Conservation (phyloP, 257 asterid species). For the Solanum sitiens region DNA sequence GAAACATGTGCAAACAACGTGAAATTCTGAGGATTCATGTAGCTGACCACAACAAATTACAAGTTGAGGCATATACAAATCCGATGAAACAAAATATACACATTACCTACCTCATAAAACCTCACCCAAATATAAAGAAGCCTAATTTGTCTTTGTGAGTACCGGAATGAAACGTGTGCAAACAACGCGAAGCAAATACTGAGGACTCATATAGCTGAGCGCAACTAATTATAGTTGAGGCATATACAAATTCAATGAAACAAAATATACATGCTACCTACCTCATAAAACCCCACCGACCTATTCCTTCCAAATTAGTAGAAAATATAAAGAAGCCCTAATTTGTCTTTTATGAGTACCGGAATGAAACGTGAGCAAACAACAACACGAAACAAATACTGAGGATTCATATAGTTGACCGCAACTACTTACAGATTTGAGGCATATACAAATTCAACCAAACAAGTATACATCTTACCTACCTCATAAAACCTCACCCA, state of each 20-base stretch:
- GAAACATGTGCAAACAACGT: background rate
- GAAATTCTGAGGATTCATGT: background rate
- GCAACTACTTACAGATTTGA: background rate
- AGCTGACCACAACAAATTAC: background rate
- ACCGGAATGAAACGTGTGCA: background rate
- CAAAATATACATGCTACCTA: background rate
- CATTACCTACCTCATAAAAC: background rate
- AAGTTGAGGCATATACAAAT: background rate
- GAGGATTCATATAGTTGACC: background rate
- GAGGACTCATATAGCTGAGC: background rate
- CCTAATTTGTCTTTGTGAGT: background rate
- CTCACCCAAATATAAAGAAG: background rate
- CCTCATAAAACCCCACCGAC: background rate
- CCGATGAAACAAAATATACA: background rate
- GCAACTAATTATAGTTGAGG: background rate
- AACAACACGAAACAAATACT: background rate
- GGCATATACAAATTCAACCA: background rate
- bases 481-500: background rate
- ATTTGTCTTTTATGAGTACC: background rate
- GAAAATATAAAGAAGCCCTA: background rate
- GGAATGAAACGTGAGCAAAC: background rate
- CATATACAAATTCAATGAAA: background rate
- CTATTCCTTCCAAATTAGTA: background rate
- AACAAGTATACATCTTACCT: background rate
- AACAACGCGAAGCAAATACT: background rate